These are phyloP conservation scores for Sarcomyxa edulis DNA, from an alignment of 768 basidiomycete species.

Conservation along the genomic window DNA sequence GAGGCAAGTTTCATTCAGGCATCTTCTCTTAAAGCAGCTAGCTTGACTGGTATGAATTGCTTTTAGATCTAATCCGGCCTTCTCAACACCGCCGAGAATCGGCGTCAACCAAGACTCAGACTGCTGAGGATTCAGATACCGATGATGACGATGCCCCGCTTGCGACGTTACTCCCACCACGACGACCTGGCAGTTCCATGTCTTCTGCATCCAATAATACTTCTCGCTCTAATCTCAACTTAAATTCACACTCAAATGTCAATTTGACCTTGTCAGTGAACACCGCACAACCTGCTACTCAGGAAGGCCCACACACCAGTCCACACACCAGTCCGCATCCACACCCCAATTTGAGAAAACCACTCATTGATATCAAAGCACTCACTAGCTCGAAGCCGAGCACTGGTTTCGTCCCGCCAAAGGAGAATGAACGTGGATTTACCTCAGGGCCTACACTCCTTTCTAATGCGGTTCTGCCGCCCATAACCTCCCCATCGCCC, in stretches of 20 bases:
- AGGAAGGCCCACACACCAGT: slow-evolving; percentile 5
- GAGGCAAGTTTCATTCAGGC: no score
- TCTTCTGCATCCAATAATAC: slow-evolving; percentile 22
- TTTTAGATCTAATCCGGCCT: background rate
- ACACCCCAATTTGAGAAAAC: slow-evolving; percentile 25
- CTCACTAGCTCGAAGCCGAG: slow-evolving; percentile 22
- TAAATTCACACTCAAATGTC: no score
- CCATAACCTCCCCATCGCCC: background rate
- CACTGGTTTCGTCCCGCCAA: slow-evolving; percentile 4
- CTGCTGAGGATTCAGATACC: slow-evolving; percentile 29
- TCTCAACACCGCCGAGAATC: slow-evolving; percentile 8
- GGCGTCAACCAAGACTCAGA: slow-evolving; percentile 17
- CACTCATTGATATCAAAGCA: slow-evolving; percentile 47
- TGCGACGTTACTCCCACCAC: slow-evolving; percentile 54
- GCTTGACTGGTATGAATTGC: slow-evolving; percentile 6
- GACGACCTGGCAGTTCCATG: slow-evolving; percentile 61
- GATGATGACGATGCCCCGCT: slow-evolving; percentile 63
- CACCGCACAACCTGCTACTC: no score
- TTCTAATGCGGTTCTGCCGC: slow-evolving; percentile 3
- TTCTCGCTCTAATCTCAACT: slow-evolving; percentile 1
- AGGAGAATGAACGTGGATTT: slow-evolving; percentile 2
- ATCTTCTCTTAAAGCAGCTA: no score
- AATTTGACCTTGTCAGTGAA: no score
- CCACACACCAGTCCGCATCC: slow-evolving; percentile 1
- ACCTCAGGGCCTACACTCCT: slow-evolving; percentile 13